A percentile compares a stretch with the other conserved stretches of the same genome.
Conservation (phyloP, 306 rosid genomes). For the Cucurbita argyrosperma region DNA sequence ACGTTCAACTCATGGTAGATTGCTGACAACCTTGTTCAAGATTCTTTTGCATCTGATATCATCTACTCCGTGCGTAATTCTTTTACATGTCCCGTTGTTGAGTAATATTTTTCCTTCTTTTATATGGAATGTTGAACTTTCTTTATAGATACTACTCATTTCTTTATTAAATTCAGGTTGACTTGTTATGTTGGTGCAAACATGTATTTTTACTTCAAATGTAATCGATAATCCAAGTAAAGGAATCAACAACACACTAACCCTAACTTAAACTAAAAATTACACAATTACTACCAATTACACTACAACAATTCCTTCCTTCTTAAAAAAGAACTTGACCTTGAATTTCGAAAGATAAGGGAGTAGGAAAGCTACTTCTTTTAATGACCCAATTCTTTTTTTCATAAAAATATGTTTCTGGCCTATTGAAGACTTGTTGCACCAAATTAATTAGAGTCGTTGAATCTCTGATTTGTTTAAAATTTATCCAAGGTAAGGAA, state of each 20-base stretch:
- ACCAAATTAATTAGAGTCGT: not conserved
- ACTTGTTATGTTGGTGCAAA: not conserved
- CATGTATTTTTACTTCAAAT: not conserved
- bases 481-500: not conserved
- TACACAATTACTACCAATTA: not conserved
- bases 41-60: constrained; percentile 65
- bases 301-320: not conserved
- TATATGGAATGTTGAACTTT: not conserved
- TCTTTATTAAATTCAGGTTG: not conserved
- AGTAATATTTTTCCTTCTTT: not conserved
- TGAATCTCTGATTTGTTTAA: not conserved
- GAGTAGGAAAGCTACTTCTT: not conserved
- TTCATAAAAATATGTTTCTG: not conserved
- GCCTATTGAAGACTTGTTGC: not conserved
- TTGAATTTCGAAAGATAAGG: not conserved
- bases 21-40: constrained; percentile 75
- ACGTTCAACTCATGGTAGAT: constrained; percentile 49
- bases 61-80: constrained; percentile 65
- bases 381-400: not conserved
- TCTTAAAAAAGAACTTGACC: not conserved
- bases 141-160: not conserved
- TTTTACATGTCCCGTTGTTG: constrained; percentile 2
- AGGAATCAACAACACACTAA: not conserved
- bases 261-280: not conserved
- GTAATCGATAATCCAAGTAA: not conserved